Percentiles rank a stretch among this genome's conserved stretches.
Conservation (phyloP, 2,329 filamentous ascomycete species). For the Pestalotiopsis sp. region DNA sequence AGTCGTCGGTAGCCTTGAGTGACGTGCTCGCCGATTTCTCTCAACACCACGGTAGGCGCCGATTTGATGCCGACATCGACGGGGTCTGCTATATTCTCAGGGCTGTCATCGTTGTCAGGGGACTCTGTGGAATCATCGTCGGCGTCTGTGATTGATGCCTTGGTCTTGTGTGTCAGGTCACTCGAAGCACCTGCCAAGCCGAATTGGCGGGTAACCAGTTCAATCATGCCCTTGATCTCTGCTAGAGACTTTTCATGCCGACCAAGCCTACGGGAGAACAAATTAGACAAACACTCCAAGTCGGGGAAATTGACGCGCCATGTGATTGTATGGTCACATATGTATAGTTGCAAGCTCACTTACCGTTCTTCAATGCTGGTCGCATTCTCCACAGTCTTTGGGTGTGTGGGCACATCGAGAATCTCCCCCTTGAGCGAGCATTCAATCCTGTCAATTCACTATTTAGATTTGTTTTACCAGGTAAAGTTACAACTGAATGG, state of each 20-base stretch:
- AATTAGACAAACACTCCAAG: not conserved
- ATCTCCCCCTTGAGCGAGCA: conserved; percentile 17
- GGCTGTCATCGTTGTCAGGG: conserved; percentile 21
- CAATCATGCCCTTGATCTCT: conserved; percentile 17
- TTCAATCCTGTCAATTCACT: conserved; percentile 12
- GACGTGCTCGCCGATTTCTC: conserved; percentile 32
- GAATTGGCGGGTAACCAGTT: conserved; percentile 17
- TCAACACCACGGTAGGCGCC: conserved; percentile 32
- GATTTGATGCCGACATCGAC: conserved; percentile 33
- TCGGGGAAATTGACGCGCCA: not conserved
- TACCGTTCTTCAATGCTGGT: conserved; percentile 16
- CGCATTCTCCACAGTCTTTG: conserved; percentile 15
- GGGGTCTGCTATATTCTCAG: conserved; percentile 30
- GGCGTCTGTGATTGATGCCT: not conserved
- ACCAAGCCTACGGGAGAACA: not conserved
- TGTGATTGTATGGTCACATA: no score
- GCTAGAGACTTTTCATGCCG: conserved; percentile 16
- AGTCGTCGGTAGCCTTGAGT: conserved; percentile 29
- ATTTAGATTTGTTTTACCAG: not conserved
- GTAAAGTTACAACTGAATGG: not conserved
- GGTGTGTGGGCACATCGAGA: conserved; percentile 13
- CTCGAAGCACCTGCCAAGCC: conserved; percentile 5
- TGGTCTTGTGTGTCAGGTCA: conserved; percentile 7
- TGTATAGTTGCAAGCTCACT: not conserved
- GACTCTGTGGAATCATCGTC: conserved; percentile 13